A percentile compares a stretch with the other conserved stretches of the same genome.
Conservation (phyloP, 108 stramenopile genomes). For the Ochromonas danica region DNA sequence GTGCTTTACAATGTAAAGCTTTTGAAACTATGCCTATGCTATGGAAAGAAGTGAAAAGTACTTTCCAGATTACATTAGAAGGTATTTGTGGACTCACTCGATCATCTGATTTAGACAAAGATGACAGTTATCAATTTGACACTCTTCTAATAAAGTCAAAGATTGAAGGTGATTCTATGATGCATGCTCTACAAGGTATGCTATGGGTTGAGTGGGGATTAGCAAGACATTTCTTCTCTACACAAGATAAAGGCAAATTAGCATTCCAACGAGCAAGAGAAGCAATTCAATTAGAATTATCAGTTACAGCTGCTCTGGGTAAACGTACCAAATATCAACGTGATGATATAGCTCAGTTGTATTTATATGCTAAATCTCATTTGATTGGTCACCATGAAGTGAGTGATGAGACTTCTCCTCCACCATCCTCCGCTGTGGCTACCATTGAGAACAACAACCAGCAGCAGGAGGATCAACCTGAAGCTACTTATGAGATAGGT, state of each 20-base stretch:
- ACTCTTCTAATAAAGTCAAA: background rate
- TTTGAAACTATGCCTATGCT: background rate
- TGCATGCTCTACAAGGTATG: background rate
- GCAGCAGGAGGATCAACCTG: background rate
- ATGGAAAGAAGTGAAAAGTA: background rate
- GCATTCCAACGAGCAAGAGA: constrained; percentile 43
- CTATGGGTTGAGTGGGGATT: constrained; percentile 81
- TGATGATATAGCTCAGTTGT: constrained; percentile 72
- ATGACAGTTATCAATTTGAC: background rate
- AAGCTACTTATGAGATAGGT: constrained; percentile 63
- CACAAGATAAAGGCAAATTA: constrained; percentile 58
- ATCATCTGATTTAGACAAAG: background rate
- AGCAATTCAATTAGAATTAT: constrained; percentile 58
- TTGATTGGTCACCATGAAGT: constrained; percentile 1
- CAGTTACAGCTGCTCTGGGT: constrained; percentile 79
- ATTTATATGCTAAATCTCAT: constrained; percentile 67
- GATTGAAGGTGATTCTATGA: background rate
- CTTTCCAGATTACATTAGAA: background rate
- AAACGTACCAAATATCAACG: constrained; percentile 84
- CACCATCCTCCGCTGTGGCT: background rate
- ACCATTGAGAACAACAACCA: background rate
- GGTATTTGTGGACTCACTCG: background rate
- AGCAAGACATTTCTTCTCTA: constrained; percentile 76
- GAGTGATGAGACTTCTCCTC: background rate
- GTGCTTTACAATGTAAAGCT: constrained; percentile 1